Percentiles rank a stretch among this genome's conserved stretches.
Evolutionary conservation across 2,329 filamentous ascomycete species (phyloP).

Genomic region (Fusarium illudens): DNA sequence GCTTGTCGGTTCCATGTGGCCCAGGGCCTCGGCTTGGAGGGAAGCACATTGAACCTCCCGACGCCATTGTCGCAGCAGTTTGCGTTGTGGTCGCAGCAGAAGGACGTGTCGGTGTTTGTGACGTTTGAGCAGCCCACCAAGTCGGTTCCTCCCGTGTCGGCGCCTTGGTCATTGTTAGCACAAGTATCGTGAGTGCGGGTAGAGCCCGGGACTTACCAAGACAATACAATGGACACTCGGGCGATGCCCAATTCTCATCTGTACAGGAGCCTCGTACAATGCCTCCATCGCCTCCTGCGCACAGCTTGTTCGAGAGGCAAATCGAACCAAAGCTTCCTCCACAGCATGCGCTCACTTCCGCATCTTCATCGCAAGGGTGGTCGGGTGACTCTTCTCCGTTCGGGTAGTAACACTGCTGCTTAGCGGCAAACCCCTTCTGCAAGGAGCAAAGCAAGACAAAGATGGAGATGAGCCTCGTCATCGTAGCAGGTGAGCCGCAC

Average conservation of each 20-base stretch:
- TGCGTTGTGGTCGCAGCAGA: conserved; percentile 38
- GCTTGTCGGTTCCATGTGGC: conserved; percentile 31
- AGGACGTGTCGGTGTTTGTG: conserved; percentile 36
- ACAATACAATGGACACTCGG: conserved; percentile 31
- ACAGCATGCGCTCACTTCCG: conserved; percentile 34
- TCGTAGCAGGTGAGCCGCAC: neutral
- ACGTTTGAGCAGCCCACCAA: conserved; percentile 39
- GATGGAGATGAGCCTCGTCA: conserved; percentile 6
- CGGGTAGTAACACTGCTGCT: conserved; percentile 30
- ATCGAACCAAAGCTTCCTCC: conserved; percentile 25
- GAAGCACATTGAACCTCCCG: conserved; percentile 38
- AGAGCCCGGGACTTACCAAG: neutral
- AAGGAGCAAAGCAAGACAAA: conserved; percentile 13
- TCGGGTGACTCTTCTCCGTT: conserved; percentile 24
- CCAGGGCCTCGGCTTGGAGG: conserved; percentile 31
- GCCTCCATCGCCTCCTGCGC: conserved; percentile 30
- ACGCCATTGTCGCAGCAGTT: conserved; percentile 39
- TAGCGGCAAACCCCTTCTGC: conserved; percentile 5
- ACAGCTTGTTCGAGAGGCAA: conserved; percentile 38
- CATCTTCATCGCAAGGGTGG: conserved; percentile 30
- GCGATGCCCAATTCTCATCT: conserved; percentile 32
- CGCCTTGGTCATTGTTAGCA: conserved; percentile 20
- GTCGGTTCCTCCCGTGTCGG: conserved; percentile 36
- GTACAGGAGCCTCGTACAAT: conserved; percentile 38
- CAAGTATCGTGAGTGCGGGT: too few relatives aligned